Base-by-base conservation (phyloP, 352 stramenopile species). In the Phytopythium litorale region DNA sequence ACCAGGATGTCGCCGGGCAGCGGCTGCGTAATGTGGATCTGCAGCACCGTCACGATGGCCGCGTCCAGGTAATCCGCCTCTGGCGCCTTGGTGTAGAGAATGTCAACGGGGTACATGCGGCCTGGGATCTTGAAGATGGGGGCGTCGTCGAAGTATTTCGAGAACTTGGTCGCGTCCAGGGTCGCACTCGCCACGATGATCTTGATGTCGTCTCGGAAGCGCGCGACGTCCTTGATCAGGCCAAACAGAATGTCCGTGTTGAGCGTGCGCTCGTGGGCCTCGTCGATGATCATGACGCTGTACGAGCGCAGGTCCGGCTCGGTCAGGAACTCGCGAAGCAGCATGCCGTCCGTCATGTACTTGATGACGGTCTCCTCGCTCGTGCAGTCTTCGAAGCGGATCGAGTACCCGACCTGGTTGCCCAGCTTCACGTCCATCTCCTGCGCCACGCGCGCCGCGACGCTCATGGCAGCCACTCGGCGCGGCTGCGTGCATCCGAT, bases 311-410 rank as follows among this genome's bases (percentile, higher is more conserved):
- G 72, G 66, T 97, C 96, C 0, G 97, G 97, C 72, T 99, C 97
- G 6, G 94, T 99, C 50, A 99, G 75, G 67, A 99, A 99, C 75
- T 99, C 97, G 45, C 97, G 89, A 42, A 99, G 79, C 25, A 99
- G 75, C 97, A 99, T 99, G 71, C 98, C 98, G 72, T 99, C 98
- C 1, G 98, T 99, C 95, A 99, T 99, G 81, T 99, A 99, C 74
- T 98, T 98, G 58, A 99, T 92, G 30, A 96, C 73, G 1, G 98
- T 99, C 55, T 97, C 93, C 60, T 98, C 92, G 60, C 86, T 98
- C 25, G 97, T 99, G 66, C 96, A 99, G 73, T 99, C 98, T 72
- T 99, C 98, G 70, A 99, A 99, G 59, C 98, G 96, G 67, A 99
- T 99, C 32, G 89, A 97, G 75, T 99, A 99, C 0, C 98, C 98